These are phyloP conservation scores for Massariosphaeria phaeospora DNA, from an alignment of 495 filamentous ascomycete species.

Conservation along the genomic window DNA sequence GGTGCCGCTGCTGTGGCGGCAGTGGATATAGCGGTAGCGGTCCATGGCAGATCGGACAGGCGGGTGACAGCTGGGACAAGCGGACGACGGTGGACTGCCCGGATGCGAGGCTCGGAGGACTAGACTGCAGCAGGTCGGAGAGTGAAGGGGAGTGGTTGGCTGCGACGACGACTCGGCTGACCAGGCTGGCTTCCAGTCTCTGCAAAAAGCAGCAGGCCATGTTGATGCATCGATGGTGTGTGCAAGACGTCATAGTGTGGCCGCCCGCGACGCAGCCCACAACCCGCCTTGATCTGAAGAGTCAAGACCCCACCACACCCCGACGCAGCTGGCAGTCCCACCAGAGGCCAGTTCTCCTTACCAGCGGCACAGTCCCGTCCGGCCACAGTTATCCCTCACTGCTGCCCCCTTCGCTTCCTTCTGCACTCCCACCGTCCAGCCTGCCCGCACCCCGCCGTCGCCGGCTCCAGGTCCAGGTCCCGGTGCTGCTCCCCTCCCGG, in stretches of 20 bases:
- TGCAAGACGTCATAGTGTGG: conserved; percentile 8
- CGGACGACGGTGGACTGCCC: not conserved
- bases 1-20: not conserved
- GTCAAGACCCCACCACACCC: conserved; percentile 9
- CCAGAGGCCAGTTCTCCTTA: conserved; percentile 20
- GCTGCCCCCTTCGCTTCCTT: not conserved
- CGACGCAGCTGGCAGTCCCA: conserved; percentile 2
- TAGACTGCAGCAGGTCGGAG: not conserved
- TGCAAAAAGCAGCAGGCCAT: too few species aligned
- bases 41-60: not conserved
- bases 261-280: conserved; percentile 2
- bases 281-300: conserved; percentile 1
- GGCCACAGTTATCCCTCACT: conserved; percentile 10
- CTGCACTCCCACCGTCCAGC: not conserved
- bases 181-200: not conserved
- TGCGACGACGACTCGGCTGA: not conserved
- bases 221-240: not conserved
- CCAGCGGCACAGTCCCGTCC: conserved; percentile 10
- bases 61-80: not conserved
- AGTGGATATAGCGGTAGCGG: not conserved
- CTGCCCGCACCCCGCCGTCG: not conserved
- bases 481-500: not conserved
- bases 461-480: too few species aligned
- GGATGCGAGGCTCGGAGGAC: not conserved
- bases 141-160: not conserved